phyloP scores from a whole-genome alignment of 1,284 basidiomycete species.

The Anthracocystis walkeri region DNA sequence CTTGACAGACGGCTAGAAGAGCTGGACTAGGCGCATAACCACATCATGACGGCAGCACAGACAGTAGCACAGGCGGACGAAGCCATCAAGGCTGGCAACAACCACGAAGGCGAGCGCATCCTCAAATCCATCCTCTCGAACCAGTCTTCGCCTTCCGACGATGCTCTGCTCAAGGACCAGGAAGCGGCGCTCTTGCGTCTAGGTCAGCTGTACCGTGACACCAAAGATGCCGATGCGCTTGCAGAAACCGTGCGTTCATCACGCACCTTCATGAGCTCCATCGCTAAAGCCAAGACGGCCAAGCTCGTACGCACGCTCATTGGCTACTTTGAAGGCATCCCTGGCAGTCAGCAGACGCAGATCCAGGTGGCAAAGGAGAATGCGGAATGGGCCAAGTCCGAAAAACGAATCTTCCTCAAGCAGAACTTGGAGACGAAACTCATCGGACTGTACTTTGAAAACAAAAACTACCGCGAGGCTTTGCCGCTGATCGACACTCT shows the following conservation, averaged over 20 bases:
- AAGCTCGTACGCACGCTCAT: conserved; percentile 89
- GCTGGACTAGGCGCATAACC: no score
- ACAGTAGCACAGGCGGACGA: conserved; percentile 63
- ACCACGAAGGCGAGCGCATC: conserved; percentile 57
- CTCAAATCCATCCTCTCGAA: conserved; percentile 60
- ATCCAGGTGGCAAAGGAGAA: conserved; percentile 88
- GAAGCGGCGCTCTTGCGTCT: conserved; percentile 87
- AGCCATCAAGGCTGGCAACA: conserved; percentile 59
- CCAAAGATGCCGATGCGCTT: conserved; percentile 84
- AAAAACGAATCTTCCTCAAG: conserved; percentile 94
- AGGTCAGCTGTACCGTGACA: conserved; percentile 87
- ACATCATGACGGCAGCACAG: conserved; percentile 40
- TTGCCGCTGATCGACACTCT: conserved; percentile 85
- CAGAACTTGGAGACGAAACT: conserved; percentile 93
- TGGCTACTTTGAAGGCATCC: conserved; percentile 84
- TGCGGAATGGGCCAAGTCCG: conserved; percentile 89
- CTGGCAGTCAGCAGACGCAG: conserved; percentile 81
- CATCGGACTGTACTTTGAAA: conserved; percentile 83
- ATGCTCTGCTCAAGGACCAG: conserved; percentile 80
- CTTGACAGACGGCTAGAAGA: no score
- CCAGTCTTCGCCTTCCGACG: conserved; percentile 69
- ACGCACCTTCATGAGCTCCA: conserved; percentile 89
- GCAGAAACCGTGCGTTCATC: conserved; percentile 88
- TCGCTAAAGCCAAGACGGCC: conserved; percentile 97
- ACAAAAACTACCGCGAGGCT: conserved; percentile 82